A percentile compares a stretch with the other conserved stretches of the same genome.
Conservation (phyloP, 2,329 filamentous ascomycete species). For the Fusarium sp. region DNA sequence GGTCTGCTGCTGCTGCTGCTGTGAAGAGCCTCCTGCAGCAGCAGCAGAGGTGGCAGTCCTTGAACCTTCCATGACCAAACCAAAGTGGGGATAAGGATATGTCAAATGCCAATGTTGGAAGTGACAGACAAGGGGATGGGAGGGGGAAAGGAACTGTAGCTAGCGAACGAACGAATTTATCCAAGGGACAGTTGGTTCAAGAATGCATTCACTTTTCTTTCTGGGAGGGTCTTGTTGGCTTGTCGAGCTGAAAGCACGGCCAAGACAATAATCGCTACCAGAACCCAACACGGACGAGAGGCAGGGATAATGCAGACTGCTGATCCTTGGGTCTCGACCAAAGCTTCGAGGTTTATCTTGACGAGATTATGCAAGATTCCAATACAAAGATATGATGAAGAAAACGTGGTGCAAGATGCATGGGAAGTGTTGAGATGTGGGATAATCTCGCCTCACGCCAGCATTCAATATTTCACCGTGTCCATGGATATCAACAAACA, state of each 20-base stretch:
- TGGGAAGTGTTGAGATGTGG: constrained; percentile 11
- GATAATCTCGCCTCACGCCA: not conserved
- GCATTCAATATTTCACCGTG: not conserved
- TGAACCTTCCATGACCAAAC: constrained; percentile 31
- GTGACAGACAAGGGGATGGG: constrained; percentile 19
- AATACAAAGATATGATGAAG: not conserved
- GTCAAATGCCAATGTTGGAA: constrained; percentile 22
- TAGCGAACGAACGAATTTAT: constrained; percentile 9
- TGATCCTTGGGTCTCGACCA: not conserved
- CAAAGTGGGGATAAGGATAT: constrained; percentile 13
- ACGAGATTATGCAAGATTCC: constrained; percentile 26
- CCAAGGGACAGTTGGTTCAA: constrained; percentile 7
- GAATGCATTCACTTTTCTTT: not conserved
- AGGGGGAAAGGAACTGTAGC: not conserved
- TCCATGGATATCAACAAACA: not conserved
- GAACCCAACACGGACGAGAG: not conserved
- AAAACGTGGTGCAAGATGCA: not conserved
- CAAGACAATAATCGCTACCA: not conserved
- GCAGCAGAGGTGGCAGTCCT: constrained; percentile 23
- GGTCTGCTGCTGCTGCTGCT: not conserved
- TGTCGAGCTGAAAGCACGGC: not conserved
- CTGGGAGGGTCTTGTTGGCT: not conserved
- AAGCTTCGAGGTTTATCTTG: not conserved
- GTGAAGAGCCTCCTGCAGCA: constrained; percentile 21
- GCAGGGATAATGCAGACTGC: not conserved